A percentile compares a stretch with the other conserved stretches of the same genome.
Conservation (phyloP, 1,139 yeast genomes). For the Blastobotrys proliferans region DNA sequence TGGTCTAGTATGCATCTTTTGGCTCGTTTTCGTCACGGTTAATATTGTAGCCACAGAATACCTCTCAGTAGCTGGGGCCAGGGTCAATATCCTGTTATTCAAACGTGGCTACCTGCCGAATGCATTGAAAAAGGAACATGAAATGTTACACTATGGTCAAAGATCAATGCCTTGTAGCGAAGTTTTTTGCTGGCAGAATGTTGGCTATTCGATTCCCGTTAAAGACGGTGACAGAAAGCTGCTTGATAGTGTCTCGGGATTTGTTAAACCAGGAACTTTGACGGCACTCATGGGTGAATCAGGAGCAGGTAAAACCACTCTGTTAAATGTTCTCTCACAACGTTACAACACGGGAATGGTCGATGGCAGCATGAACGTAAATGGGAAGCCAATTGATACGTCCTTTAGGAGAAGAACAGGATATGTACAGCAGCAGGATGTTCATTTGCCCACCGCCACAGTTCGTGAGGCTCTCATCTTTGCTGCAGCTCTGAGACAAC, state of each 20-base stretch:
- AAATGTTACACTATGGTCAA: too few species aligned
- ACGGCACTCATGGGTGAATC: slow-evolving; percentile 67
- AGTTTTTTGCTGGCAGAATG: slow-evolving; percentile 42
- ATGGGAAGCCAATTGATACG: slow-evolving; percentile 55
- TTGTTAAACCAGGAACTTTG: slow-evolving; percentile 60
- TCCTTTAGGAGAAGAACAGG: slow-evolving; percentile 60
- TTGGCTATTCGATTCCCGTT: slow-evolving; percentile 38
- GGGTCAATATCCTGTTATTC: slow-evolving; percentile 40
- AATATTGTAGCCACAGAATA: slow-evolving; percentile 36
- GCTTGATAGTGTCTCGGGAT: slow-evolving; percentile 57
- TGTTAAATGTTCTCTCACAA: slow-evolving; percentile 56
- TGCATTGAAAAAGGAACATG: slow-evolving; percentile 30
- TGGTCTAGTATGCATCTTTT: slow-evolving; percentile 36
- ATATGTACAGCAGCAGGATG: slow-evolving; percentile 62
- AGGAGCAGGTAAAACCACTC: slow-evolving; percentile 67
- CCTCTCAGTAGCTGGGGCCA: slow-evolving; percentile 28
- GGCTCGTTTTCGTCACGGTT: slow-evolving; percentile 34
- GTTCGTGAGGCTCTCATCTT: slow-evolving; percentile 59
- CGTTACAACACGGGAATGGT: slow-evolving; percentile 55
- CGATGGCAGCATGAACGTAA: slow-evolving; percentile 61
- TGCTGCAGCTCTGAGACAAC: slow-evolving; percentile 58
- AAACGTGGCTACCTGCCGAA: slow-evolving; percentile 45
- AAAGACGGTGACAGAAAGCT: slow-evolving; percentile 52
- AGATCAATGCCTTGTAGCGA: slow-evolving; percentile 12
- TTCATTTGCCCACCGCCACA: slow-evolving; percentile 53